Base-by-base conservation (phyloP, 805 yeast genomes). In the Tanozyma kutaoensis region DNA sequence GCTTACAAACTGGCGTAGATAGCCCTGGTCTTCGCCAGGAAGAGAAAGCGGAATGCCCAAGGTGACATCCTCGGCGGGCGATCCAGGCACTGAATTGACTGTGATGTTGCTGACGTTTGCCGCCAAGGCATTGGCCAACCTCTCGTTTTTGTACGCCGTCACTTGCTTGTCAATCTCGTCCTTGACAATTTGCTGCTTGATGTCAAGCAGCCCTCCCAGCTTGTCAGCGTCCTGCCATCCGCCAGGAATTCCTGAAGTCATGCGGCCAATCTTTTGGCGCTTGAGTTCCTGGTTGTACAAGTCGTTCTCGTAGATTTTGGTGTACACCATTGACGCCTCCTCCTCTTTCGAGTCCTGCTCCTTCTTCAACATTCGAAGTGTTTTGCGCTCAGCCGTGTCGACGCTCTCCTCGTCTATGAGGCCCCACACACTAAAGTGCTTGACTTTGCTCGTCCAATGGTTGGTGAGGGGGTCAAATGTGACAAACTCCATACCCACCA, bases 351-450 rank as follows among this genome's bases (percentile, higher is more conserved):
- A 37, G 25, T 55, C 59, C 30, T 56, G 62, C 27, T 45, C 38
- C 27, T 54, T 42, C 28, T 55, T 52, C 29, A 52, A 29, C 10
- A 31, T 45, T 20, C 40, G 25, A 23, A 69, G 61, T 21, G 66
- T 68, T 12, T 30, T 28, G 19, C 22, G 37, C 7, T 37, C 32
- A 9, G 29, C 23, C 13, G 34, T 26, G 3, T 28, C 36, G 3
- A 28, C 33, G 14, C 28, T 26, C 22, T 38, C 42, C 12, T 35
- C 37, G 10, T 58, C 74, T 12, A 76, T 64, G 21, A 91, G 52
- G 5, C 97, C 97, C 95, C 96, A 91, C 5, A 80, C 70, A 55
- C 95, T 84, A 43, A 91, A 91, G 55, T 91, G 98, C 38, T 78
- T 73, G 7, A 86, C 95, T 39, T 62, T 69, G 51, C 82, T 85